These are phyloP conservation scores for Wickerhamomyces sydowiorum DNA, from an alignment of 805 yeast genomes.

Conservation along the genomic window DNA sequence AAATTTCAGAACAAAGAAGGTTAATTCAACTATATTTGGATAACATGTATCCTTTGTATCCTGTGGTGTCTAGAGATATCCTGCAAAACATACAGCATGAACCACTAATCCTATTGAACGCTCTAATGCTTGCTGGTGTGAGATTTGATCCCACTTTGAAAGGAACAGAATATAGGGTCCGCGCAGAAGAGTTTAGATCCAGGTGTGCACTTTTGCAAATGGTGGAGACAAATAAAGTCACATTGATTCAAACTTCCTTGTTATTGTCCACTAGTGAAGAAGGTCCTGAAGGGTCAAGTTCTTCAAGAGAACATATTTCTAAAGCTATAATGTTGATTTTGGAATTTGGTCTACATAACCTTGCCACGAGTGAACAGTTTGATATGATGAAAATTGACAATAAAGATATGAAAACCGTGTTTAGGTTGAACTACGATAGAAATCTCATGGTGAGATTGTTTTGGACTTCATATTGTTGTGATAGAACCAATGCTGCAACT, in stretches of 20 bases:
- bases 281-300: conserved; percentile 6
- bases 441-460: conserved; percentile 4
- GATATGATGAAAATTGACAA: conserved; percentile 5
- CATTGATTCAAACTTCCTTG: conserved; percentile 4
- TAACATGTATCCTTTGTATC: conserved; percentile 5
- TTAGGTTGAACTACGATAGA: conserved; percentile 4
- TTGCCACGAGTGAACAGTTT: conserved; percentile 1
- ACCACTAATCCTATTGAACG: conserved; percentile 6
- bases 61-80: conserved; percentile 2
- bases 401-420: neutral
- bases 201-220: conserved; percentile 4
- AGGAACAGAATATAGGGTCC: neutral
- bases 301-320: conserved; percentile 4
- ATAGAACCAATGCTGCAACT: conserved; percentile 5
- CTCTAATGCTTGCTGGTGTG: conserved; percentile 4
- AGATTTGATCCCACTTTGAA: neutral
- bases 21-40: conserved; percentile 2
- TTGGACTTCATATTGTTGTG: conserved; percentile 8
- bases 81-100: neutral
- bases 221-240: conserved; percentile 7
- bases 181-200: conserved; percentile 1
- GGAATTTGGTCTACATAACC: conserved; percentile 5
- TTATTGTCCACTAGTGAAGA: conserved; percentile 2
- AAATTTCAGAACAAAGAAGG: neutral
- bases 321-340: conserved; percentile 3